Base-by-base conservation (phyloP, 371 early-diverging fungal species). In the Batrachochytrium dendrobatidis region DNA sequence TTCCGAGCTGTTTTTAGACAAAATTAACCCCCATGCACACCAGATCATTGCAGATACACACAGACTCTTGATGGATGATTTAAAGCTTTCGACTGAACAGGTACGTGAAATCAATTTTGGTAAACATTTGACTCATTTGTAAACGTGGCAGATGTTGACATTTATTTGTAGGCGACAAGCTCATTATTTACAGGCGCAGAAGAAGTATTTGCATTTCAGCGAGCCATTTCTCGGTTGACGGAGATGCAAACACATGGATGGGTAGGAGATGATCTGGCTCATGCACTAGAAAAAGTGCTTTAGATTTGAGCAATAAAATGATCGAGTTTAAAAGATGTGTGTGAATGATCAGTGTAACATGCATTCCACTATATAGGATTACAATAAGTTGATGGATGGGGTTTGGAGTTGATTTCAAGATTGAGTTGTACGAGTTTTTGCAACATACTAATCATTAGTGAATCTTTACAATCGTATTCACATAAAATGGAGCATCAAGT, bases 131-230 rank as follows among this genome's bases (percentile, higher is more conserved):
- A 30, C 54, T 33, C 7, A n/a, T 7, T 53, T 26, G 49, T 18
- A n/a, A 10, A 22, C 34, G 17, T 28, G 22, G 8, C 57, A 56
- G 46, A 43, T 60, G 51, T 3, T 17, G 39, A 65, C 61, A 34
- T 65, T n/a, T n/a, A n/a, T n/a, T n/a, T n/a, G n/a, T n/a, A n/a
- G n/a, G n/a, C n/a, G 53, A 73, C 79, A 35, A 83, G 82, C 24
- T 80, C 87, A 0, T 77, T 90, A 34, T 88, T 89, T 66, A 82
- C 88, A 8, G 93, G 91, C 15, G 88, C 90, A 48, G 97, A 96
- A 68, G 97, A 94, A 65, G 82, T 86, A 8, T 96, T 96, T 83
- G 95, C 97, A n/a, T 94, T 94, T 61, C 87, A 89, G 66, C 78
- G 97, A 54, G 92, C 94, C 1, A 69, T 94, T 35, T 90, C 90